These are phyloP conservation scores for Scheffersomyces illinoinensis DNA, from an alignment of 1,139 yeast species.

Conservation along the genomic window DNA sequence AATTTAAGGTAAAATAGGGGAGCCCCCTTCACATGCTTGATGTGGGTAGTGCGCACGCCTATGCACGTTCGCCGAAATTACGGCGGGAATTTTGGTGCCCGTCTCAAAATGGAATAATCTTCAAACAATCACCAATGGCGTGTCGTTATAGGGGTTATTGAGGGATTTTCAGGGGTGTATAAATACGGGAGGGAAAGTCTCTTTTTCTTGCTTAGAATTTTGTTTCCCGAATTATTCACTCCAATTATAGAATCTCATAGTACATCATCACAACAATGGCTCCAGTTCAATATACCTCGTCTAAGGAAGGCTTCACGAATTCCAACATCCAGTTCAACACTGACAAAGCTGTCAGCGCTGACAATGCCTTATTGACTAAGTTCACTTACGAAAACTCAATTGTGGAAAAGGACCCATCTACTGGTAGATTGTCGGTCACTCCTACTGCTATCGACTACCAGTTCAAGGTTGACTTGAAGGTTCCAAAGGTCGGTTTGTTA, in stretches of 20 bases:
- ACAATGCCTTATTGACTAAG: conserved; percentile 61
- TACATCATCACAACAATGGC: conserved; percentile 12
- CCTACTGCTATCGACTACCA: conserved; percentile 76
- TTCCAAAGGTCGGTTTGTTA: conserved; percentile 86
- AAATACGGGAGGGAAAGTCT: background rate
- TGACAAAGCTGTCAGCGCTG: conserved; percentile 59
- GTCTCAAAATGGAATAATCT: background rate
- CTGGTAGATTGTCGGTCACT: conserved; percentile 63
- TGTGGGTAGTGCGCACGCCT: background rate
- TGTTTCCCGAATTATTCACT: background rate
- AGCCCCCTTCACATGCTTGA: background rate
- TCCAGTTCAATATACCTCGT: conserved; percentile 8
- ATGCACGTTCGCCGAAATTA: conserved; percentile 1
- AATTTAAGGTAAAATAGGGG: background rate
- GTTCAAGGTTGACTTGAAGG: conserved; percentile 79
- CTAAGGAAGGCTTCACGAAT: conserved; percentile 2
- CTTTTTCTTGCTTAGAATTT: background rate
- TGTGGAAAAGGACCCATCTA: conserved; percentile 48
- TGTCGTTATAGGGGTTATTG: background rate
- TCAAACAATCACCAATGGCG: background rate
- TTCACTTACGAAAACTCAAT: conserved; percentile 71
- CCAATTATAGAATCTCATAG: background rate
- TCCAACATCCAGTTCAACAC: conserved; percentile 55
- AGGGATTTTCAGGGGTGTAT: background rate
- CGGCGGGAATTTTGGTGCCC: background rate